Evolutionary conservation across 2,329 filamentous ascomycete species (phyloP), one percentile per base, ranked within the genome.

Genomic region (Aspergillus bombycis): DNA sequence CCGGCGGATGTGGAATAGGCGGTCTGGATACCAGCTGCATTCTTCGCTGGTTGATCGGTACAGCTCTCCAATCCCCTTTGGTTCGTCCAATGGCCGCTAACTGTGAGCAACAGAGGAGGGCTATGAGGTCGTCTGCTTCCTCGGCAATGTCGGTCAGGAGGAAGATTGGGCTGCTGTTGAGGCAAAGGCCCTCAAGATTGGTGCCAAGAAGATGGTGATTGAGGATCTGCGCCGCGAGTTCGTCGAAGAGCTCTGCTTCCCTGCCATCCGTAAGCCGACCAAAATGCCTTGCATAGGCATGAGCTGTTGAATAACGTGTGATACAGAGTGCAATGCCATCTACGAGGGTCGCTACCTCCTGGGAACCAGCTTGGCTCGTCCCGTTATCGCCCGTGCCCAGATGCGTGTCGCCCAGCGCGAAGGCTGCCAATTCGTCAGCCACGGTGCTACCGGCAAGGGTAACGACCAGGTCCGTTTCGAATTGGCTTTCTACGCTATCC

Each of bases 221-320:
- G 80, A 83, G 66, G 81, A 95, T 77, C 84, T 94, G 60, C 87
- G 88, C 72, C 84, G 74, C 67, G 89, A 92, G 79, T 94, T 95
- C 73, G 87, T 95, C 69, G 90, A 93, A 71, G 86, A 94, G 82
- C 84, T 95, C 52, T 90, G 89, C 83, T 94, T 89, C 86, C 89
- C 86, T 58, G 91, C 92, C 65, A 86, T 95, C 67, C 67, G 65
- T 67, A 59, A 68, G 72, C 57, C 65, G 67, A 61, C 50, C 48
- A 21, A 4, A 1, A 21, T 19, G 23, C 23, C 30, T 30, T 34
- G 19, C 7, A 28, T 30, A 46, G 45, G 57, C 10, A 75, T 58
- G 81, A 54, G 32, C 46, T 41, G 53, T 60, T 26, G 58, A 57
- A 36, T 62, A 54, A 43, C 62, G 61, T 23, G 14, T 21, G 41